Evolutionary conservation across 2,329 filamentous ascomycete genomes (phyloP), one percentile per base, ranked within the genome.

Genomic region (Pseudocercospora fuligena): DNA sequence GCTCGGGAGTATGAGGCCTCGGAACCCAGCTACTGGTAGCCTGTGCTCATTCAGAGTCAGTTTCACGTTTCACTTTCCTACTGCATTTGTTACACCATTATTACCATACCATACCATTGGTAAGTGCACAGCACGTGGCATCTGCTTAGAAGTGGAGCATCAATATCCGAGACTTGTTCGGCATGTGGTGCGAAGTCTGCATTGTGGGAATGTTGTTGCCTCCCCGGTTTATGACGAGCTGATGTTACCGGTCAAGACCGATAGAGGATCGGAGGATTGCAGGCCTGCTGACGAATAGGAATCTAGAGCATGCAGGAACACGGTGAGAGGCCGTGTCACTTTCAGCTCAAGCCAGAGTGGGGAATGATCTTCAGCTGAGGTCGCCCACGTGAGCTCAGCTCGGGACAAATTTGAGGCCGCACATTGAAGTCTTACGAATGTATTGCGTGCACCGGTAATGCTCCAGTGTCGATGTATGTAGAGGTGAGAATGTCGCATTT

Each of bases 321-420:
- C 21, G 47, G 16, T 25, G 47, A 51, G 21, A 25, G 47, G n/a
- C 21, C n/a, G 47, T 25, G 47, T 51, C 47, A 25, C 47, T 51
- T 23, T 51, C 47, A 51, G 47, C 47, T 51, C 47, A 51, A 51
- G 47, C 47, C 47, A 51, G 47, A 11, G 23, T 51, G n/a, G 47
- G 47, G 23, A 51, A 23, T 23, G 47, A 51, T 51, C 47, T 51
- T 51, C 47, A 25, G 47, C 47, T 51, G 47, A 51, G 23, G 16
- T 25, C 23, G 21, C 11, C 47, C 47, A 51, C 47, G 47, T 51
- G 47, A 51, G 47, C 47, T 51, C 47, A 51, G 47, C 47, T 19
- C 47, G 47, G 47, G 12, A 25, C 7, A 51, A 25, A 51, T 5
- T 9, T 21, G 47, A 51, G 47, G 47, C 47, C 47, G 47, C 47